Conservation (phyloP, 73 alveolate genomes). For the Effrenium voratum region DNA sequence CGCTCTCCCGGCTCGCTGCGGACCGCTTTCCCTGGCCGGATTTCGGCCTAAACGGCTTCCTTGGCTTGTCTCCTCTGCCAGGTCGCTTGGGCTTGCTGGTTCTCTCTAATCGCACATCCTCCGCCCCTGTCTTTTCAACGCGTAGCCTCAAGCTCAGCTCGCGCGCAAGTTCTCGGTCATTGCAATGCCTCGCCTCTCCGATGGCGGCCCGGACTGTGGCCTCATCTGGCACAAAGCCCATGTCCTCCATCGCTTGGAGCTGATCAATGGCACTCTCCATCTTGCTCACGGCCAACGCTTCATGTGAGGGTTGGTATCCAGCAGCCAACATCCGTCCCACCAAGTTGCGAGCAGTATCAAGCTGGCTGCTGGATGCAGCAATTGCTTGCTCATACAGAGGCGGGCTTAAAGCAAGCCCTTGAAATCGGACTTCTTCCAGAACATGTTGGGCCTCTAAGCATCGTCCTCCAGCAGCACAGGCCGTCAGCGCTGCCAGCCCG, state of each 20-base stretch:
- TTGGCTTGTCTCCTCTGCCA: too few species aligned
- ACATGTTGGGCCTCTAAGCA: conserved; percentile 46
- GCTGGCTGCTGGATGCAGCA: conserved; percentile 10
- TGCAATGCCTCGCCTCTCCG: background rate
- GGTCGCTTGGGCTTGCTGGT: too few species aligned
- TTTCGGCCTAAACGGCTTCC: too few species aligned
- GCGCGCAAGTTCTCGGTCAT: background rate
- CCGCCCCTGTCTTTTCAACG: conserved; percentile 35
- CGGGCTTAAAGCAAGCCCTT: conserved; percentile 39
- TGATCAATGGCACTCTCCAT: background rate
- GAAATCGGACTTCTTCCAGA: conserved; percentile 48
- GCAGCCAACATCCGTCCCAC: conserved; percentile 34
- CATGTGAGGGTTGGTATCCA: conserved; percentile 60
- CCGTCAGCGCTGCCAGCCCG: conserved; percentile 48
- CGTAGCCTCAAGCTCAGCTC: conserved; percentile 29
- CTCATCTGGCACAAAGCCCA: conserved; percentile 10
- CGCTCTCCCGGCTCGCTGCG: too few species aligned
- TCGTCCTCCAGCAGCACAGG: conserved; percentile 42
- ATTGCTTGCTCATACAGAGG: conserved; percentile 49
- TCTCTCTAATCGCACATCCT: too few species aligned
- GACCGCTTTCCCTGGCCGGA: too few species aligned
- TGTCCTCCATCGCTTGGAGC: conserved; percentile 16
- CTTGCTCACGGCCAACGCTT: background rate
- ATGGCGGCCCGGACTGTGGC: conserved; percentile 17
- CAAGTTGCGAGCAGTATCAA: conserved; percentile 16